Evolutionary conservation across 1,139 yeast genomes (phyloP).

Genomic region (Pneumocystis murina): DNA sequence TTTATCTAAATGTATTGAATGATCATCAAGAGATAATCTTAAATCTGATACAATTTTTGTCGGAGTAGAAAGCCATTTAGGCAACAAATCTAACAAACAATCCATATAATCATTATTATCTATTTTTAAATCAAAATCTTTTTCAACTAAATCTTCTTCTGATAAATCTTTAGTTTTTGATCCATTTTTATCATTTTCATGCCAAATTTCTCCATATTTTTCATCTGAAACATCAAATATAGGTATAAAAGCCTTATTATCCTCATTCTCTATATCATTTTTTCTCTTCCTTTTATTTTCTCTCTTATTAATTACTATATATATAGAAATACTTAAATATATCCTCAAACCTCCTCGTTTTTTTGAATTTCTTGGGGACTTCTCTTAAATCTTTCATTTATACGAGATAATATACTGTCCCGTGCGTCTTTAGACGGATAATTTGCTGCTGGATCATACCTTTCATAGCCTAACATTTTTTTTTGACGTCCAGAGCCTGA

Average conservation of each 20-base stretch:
- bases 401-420: background rate
- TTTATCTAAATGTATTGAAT: conserved; percentile 14
- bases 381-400: background rate
- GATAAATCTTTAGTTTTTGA: no score
- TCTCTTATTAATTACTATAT: background rate
- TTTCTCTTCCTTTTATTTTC: background rate
- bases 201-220: no score
- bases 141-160: no score
- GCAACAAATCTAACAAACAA: conserved; percentile 15
- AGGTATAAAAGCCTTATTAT: conserved; percentile 39
- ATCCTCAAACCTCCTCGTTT: background rate
- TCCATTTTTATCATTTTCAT: no score
- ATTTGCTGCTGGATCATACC: background rate
- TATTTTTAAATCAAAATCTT: no score
- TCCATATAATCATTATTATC: background rate
- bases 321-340: background rate
- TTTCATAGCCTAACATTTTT: background rate
- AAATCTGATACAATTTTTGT: conserved; percentile 29
- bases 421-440: background rate
- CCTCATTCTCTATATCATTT: background rate
- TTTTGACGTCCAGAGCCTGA: no score
- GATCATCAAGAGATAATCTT: conserved; percentile 19
- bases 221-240: conserved; percentile 38
- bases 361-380: background rate
- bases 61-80: conserved; percentile 56